These are phyloP conservation scores for Glycine latifolia DNA, from an alignment of 306 rosid genomes.

Conservation along the genomic window DNA sequence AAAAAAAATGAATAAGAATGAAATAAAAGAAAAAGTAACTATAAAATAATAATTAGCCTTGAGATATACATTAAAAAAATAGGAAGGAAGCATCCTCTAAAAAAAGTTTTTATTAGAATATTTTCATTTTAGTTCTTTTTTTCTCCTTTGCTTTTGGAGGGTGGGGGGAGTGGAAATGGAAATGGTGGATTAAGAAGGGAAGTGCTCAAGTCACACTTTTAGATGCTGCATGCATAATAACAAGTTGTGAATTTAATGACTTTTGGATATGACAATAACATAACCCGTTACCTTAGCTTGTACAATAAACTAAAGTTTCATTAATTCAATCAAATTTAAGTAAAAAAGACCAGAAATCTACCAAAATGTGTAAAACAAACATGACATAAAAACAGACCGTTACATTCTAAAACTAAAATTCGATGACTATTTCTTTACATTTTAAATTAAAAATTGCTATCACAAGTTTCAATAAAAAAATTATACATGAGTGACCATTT, in stretches of 20 bases:
- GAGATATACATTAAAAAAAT: no score
- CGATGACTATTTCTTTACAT: background rate
- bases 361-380: background rate
- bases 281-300: slow-evolving; percentile 48
- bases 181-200: background rate
- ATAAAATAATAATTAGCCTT: no score
- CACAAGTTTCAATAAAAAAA: background rate
- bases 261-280: background rate
- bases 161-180: no score
- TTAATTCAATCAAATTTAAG: background rate
- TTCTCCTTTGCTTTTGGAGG: no score
- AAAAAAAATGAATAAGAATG: no score
- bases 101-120: no score
- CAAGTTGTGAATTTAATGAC: background rate
- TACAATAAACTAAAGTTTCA: background rate
- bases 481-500: background rate
- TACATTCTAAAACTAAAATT: background rate
- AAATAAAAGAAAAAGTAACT: no score
- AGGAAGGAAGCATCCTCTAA: no score
- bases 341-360: background rate
- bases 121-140: no score
- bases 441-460: background rate
- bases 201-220: background rate
- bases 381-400: background rate
- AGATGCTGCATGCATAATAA: background rate